Conservation (phyloP, 108 stramenopile genomes). For the Nitzschia palea region DNA sequence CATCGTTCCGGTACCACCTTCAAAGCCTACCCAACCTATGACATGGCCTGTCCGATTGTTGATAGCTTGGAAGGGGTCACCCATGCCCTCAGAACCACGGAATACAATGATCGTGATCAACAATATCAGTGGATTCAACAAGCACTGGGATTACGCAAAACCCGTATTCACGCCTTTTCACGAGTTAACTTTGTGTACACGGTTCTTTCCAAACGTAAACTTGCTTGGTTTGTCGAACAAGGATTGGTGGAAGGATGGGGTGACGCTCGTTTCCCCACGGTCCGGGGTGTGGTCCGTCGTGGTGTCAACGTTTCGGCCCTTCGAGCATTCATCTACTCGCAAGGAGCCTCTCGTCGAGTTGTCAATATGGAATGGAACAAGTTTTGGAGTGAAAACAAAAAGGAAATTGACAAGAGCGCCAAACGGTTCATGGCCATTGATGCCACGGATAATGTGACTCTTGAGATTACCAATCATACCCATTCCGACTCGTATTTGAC, state of each 20-base stretch:
- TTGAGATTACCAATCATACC: conserved; percentile 77
- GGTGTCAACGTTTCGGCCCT: conserved; percentile 91
- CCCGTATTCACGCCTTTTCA: conserved; percentile 94
- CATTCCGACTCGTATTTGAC: conserved; percentile 48
- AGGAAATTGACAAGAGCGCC: conserved; percentile 89
- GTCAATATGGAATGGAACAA: conserved; percentile 98
- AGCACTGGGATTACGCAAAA: conserved; percentile 83
- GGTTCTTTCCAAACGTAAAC: conserved; percentile 95
- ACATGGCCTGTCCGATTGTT: conserved; percentile 99
- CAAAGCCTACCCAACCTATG: conserved; percentile 99
- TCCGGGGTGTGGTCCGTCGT: conserved; percentile 92
- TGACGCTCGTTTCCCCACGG: conserved; percentile 97
- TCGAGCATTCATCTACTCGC: conserved; percentile 85
- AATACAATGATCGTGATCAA: conserved; percentile 97
- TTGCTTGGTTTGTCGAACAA: conserved; percentile 98
- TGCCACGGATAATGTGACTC: conserved; percentile 49
- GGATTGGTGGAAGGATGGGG: conserved; percentile 96
- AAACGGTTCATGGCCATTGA: conserved; percentile 97
- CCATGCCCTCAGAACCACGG: conserved; percentile 97
- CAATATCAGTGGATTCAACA: conserved; percentile 95
- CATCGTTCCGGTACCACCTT: conserved; percentile 94
- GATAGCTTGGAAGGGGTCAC: conserved; percentile 98
- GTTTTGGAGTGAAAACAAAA: conserved; percentile 98
- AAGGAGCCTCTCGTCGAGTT: conserved; percentile 88
- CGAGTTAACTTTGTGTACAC: conserved; percentile 98